Percentiles rank a stretch among this genome's conserved stretches.
Conservation (phyloP, 2,329 filamentous ascomycete genomes). For the Cadophora sp. region DNA sequence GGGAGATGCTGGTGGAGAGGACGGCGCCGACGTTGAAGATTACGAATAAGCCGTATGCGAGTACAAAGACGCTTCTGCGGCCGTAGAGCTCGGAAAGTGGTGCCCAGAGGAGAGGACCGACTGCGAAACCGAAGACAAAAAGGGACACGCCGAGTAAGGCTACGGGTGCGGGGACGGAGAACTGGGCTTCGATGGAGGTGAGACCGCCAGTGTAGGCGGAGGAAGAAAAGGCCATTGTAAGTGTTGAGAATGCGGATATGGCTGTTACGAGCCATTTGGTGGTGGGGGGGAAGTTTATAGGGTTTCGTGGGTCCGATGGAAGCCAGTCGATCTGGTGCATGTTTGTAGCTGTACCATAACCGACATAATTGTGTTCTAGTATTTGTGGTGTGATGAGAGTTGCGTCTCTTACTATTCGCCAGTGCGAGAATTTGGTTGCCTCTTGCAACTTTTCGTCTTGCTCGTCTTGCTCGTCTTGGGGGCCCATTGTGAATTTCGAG, state of each 20-base stretch:
- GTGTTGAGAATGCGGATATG: slow-evolving; percentile 19
- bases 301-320: slow-evolving; percentile 3
- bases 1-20: slow-evolving; percentile 61
- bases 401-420: slow-evolving; percentile 2
- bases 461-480: not conserved
- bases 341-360: not conserved
- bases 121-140: slow-evolving; percentile 63
- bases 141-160: slow-evolving; percentile 51
- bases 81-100: slow-evolving; percentile 70
- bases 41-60: slow-evolving; percentile 55
- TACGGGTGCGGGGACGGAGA: slow-evolving; percentile 51
- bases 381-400: not conserved
- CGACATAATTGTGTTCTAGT: slow-evolving; percentile 7
- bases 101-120: slow-evolving; percentile 64
- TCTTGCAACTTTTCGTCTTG: not conserved
- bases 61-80: slow-evolving; percentile 58
- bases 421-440: not conserved
- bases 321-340: slow-evolving; percentile 2
- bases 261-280: not conserved
- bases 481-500: not conserved
- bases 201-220: slow-evolving; percentile 48
- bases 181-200: slow-evolving; percentile 31
- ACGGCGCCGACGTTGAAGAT: slow-evolving; percentile 68
- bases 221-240: slow-evolving; percentile 41
- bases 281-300: not conserved